A percentile compares a stretch with the other conserved stretches of the same genome.
These are phyloP conservation scores for Lavandula angustifolia DNA, from an alignment of 257 asterid genomes.

Conservation along the genomic window DNA sequence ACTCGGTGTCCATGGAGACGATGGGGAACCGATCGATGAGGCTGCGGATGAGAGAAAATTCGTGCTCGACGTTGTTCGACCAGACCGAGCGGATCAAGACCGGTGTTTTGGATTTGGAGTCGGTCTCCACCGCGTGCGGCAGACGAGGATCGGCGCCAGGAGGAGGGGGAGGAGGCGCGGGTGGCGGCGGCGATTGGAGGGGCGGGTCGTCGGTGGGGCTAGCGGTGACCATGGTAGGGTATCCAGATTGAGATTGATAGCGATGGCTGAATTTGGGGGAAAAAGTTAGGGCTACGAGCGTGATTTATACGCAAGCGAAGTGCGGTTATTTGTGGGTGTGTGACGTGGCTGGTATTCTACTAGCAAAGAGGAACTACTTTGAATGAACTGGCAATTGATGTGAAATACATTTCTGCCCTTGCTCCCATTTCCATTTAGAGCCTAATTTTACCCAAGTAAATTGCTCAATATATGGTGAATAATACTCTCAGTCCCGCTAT, in stretches of 20 bases:
- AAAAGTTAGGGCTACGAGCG: conserved; percentile 30
- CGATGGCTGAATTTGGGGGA: conserved; percentile 31
- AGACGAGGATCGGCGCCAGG: conserved; percentile 1
- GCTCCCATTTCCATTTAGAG: background rate
- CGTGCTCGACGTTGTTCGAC: conserved; percentile 53
- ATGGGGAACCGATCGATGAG: conserved; percentile 49
- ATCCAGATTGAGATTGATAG: conserved; percentile 34
- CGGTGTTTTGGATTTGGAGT: conserved; percentile 13
- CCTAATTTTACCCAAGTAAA: too few species aligned
- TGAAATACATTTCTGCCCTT: conserved; percentile 1
- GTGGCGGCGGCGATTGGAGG: conserved; percentile 29
- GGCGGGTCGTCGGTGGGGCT: conserved; percentile 34
- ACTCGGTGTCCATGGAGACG: conserved; percentile 78
- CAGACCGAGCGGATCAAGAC: conserved; percentile 62
- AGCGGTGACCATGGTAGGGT: conserved; percentile 38
- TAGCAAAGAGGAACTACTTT: conserved; percentile 7
- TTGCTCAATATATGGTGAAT: too few species aligned
- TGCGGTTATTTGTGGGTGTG: background rate
- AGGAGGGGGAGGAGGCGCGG: conserved; percentile 21
- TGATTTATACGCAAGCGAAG: conserved; percentile 10
- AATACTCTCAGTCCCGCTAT: too few species aligned
- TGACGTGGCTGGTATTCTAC: conserved; percentile 21
- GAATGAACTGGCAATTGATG: background rate
- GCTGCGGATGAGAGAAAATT: conserved; percentile 51
- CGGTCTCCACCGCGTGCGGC: conserved; percentile 16